phyloP scores from a whole-genome alignment of 805 yeast species.

The Candida andamanensis region DNA sequence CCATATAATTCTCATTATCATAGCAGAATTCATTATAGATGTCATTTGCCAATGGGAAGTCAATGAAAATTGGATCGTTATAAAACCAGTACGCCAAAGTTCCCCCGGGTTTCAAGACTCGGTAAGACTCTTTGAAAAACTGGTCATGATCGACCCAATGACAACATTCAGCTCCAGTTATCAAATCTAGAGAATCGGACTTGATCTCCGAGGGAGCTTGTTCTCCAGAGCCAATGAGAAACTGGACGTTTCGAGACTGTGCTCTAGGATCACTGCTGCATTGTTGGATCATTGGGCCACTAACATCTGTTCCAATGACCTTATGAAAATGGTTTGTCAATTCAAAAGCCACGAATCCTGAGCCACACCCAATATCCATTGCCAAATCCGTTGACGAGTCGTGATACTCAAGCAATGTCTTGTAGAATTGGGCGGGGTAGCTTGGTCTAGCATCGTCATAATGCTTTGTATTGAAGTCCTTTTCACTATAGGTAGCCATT shows the following conservation, averaged over 20 bases:
- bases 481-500: slow-evolving; percentile 32
- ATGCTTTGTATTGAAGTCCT: slow-evolving; percentile 25
- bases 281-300: slow-evolving; percentile 40
- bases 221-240: slow-evolving; percentile 30
- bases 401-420: slow-evolving; percentile 16
- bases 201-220: slow-evolving; percentile 11
- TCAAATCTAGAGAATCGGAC: slow-evolving; percentile 43
- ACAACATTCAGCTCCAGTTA: slow-evolving; percentile 79
- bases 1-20: slow-evolving; percentile 34
- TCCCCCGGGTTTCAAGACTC: slow-evolving; percentile 55
- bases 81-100: slow-evolving; percentile 78
- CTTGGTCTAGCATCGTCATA: slow-evolving; percentile 37
- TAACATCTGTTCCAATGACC: slow-evolving; percentile 45
- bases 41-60: slow-evolving; percentile 45
- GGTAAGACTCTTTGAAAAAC: slow-evolving; percentile 46
- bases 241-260: slow-evolving; percentile 19
- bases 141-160: slow-evolving; percentile 71
- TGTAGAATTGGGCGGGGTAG: slow-evolving; percentile 34
- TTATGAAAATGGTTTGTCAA: slow-evolving; percentile 24
- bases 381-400: slow-evolving; percentile 15
- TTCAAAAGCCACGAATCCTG: slow-evolving; percentile 42
- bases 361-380: slow-evolving; percentile 47
- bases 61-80: slow-evolving; percentile 58
- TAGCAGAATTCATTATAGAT: slow-evolving; percentile 39
- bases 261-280: slow-evolving; percentile 11